phyloP scores from a whole-genome alignment of 2,329 filamentous ascomycete species.

The Trichoderma polysporum region DNA sequence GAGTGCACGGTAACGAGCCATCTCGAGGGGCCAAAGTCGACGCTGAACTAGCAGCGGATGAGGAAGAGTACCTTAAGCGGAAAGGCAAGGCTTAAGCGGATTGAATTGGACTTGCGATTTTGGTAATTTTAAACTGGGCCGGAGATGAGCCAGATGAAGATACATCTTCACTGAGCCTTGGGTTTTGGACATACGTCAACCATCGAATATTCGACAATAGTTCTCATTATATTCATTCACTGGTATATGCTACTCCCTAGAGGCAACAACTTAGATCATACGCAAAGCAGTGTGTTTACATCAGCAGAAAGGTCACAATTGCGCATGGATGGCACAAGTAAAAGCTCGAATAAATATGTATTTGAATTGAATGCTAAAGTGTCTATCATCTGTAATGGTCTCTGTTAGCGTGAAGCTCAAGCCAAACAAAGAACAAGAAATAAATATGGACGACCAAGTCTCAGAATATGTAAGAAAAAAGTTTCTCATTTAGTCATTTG shows the following conservation, averaged over 20 bases:
- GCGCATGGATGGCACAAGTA: neutral
- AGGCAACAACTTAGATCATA: neutral
- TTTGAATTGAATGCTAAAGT: neutral
- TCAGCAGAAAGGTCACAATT: neutral
- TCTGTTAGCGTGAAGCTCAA: conserved; percentile 14
- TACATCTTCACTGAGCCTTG: neutral
- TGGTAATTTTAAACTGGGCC: neutral
- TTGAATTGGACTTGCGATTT: neutral
- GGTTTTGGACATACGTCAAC: neutral
- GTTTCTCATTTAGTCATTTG: conserved; percentile 82
- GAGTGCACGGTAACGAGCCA: conserved; percentile 69
- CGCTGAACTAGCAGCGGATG: conserved; percentile 65
- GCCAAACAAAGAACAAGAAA: conserved; percentile 23
- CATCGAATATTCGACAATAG: neutral
- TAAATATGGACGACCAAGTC: conserved; percentile 23
- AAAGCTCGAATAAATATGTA: neutral
- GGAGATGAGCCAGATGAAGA: neutral
- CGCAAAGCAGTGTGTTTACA: neutral
- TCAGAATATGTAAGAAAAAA: conserved; percentile 99
- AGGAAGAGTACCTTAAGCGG: conserved; percentile 61
- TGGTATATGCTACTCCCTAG: neutral
- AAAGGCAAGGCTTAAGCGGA: conserved; percentile 46
- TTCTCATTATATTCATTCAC: neutral
- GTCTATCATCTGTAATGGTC: neutral
- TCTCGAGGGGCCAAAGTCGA: conserved; percentile 72